phyloP scores from a whole-genome alignment of 805 yeast genomes.

The Saccharomycodes ludwigii region DNA sequence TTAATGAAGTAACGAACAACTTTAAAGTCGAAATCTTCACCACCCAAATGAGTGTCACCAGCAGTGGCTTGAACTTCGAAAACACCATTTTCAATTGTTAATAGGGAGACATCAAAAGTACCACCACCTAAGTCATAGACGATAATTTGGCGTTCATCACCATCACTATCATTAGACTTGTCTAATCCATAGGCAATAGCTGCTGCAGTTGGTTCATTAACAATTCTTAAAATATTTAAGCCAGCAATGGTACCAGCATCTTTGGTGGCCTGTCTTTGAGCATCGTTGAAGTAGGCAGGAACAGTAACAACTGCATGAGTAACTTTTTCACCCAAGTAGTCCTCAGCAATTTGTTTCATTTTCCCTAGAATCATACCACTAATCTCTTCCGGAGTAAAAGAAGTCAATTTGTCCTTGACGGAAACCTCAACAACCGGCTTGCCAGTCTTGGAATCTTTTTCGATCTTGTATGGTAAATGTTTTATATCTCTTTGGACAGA shows the following conservation, averaged over 20 bases:
- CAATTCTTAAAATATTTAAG: constrained; percentile 75
- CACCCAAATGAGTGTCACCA: constrained; percentile 96
- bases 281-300: constrained; percentile 88
- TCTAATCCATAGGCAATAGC: constrained; percentile 95
- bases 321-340: constrained; percentile 71
- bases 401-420: constrained; percentile 59
- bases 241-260: constrained; percentile 92
- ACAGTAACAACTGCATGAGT: constrained; percentile 88
- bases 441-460: constrained; percentile 58
- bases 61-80: constrained; percentile 89
- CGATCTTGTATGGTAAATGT: constrained; percentile 67
- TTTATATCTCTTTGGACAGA: constrained; percentile 73
- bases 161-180: constrained; percentile 55
- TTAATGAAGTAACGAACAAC: constrained; percentile 79
- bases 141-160: constrained; percentile 84
- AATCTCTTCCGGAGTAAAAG: constrained; percentile 85
- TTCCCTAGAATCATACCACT: constrained; percentile 85
- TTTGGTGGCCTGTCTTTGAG: constrained; percentile 89
- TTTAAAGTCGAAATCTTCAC: constrained; percentile 90
- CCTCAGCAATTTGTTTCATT: constrained; percentile 90
- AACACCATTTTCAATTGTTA: constrained; percentile 83
- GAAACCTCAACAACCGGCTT: constrained; percentile 76
- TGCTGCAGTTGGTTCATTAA: constrained; percentile 94
- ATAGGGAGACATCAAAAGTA: constrained; percentile 84
- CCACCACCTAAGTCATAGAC: constrained; percentile 97